Base-by-base conservation (phyloP, 306 rosid genomes). In the Cucumis cinereus region DNA sequence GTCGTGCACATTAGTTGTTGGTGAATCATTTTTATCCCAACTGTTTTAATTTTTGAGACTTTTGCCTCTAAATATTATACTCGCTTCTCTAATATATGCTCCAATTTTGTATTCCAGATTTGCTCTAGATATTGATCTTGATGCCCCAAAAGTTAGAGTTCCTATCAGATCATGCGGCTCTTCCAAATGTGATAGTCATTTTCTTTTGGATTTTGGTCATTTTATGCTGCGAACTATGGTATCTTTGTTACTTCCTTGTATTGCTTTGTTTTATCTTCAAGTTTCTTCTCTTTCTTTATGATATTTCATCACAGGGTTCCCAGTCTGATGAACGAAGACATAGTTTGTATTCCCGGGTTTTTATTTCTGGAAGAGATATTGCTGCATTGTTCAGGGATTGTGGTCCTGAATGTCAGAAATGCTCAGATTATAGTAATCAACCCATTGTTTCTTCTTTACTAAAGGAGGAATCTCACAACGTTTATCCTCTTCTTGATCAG, bases 131-230 rank as follows among this genome's bases (percentile, higher is more conserved):
- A 82, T 94, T 82, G 99, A 94, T 75, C 87, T 94, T 57, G 99
- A 92, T 84, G 99, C 99, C 70, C 99, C 99, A 38, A 94, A 94
- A 90, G 96, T 94, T 71, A 89, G 94, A 86, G 88, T 94, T 83
- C 99, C 99, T 73, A 86, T 94, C 85, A 86, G 91, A 84, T 79
- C 74, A 17, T 61, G 80, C 73, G 87, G 87, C 76, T 87, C 96
- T 68, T 87, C 82, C 60, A 81, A 81, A 86, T 90, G 96, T 78
- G 97, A 86, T 54, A 84, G 92, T 75, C 93, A 92, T 87, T 94
- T 94, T 75, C 88, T 90, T 77, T 85, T 94, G 89, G 99, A 94
- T 87, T 92, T 94, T 81, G 99, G 99, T 81, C 99, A 94, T 80
- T 94, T 94, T 81, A 94, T 90, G 5, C 80, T 94, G 79, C 88